Evolutionary conservation across 108 stramenopile genomes (phyloP).

Genomic region (Fragilariopsis cylindrus): DNA sequence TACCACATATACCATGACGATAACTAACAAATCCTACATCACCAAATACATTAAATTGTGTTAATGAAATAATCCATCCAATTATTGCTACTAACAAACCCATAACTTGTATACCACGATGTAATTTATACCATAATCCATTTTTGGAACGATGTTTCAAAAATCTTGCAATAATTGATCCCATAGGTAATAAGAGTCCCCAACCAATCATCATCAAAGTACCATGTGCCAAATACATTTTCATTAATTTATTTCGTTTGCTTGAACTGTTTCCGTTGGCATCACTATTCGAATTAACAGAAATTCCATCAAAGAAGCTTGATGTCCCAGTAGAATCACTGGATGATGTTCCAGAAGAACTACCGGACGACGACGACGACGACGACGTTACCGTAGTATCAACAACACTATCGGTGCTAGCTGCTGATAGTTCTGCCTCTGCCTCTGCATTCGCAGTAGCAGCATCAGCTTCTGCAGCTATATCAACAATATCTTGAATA

Average conservation of each 20-base stretch:
- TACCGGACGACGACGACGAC: too few relatives aligned
- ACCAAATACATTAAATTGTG: slow-evolving; percentile 35
- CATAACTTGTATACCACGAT: slow-evolving; percentile 8
- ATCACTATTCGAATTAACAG: too few relatives aligned
- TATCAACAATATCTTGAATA: neutral
- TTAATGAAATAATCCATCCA: slow-evolving; percentile 33
- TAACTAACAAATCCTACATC: slow-evolving; percentile 9
- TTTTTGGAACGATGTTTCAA: slow-evolving; percentile 27
- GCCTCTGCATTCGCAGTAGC: neutral
- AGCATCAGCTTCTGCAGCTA: neutral
- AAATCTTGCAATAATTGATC: slow-evolving; percentile 29
- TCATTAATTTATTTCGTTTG: too few relatives aligned
- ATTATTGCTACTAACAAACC: slow-evolving; percentile 29
- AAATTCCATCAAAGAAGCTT: too few relatives aligned
- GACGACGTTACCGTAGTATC: too few relatives aligned
- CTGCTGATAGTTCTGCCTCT: neutral
- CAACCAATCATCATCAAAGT: slow-evolving; percentile 36
- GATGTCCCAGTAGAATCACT: too few relatives aligned
- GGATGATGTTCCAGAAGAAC: too few relatives aligned
- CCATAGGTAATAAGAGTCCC: slow-evolving; percentile 38
- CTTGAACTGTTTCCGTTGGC: too few relatives aligned
- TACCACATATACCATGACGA: slow-evolving; percentile 32
- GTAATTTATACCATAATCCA: slow-evolving; percentile 31
- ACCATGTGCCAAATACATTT: slow-evolving; percentile 20
- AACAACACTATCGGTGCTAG: too few relatives aligned